Evolutionary conservation across 257 asterid genomes (phyloP), one percentile per base, ranked within the genome.

Genomic region (Solanum raphanifolium): DNA sequence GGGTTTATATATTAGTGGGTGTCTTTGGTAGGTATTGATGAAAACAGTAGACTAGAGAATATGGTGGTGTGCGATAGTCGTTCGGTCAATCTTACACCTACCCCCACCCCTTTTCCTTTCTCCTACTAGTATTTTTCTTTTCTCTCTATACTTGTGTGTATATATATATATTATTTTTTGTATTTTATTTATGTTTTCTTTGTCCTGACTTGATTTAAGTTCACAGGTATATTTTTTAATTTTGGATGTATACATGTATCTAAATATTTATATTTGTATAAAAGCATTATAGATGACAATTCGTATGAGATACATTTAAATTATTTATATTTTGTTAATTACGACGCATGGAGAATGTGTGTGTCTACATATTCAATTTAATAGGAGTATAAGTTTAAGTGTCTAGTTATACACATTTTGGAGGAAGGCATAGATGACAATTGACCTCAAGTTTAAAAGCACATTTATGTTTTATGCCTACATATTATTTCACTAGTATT

Each of bases 21-120:
- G 55, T 4, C 3, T 32, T 32, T 23, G 35, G 48, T 69, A 16
- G 86, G 11, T 82, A 15, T 36, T 12, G 83, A 60, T n/a, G 48
- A 27, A 68, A 52, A 78, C 84, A 35, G 87, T 69, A 73, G 90
- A 85, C 87, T 66, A 62, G 6, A 35, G 83, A 35, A 29, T 2
- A 43, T 86, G 73, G 73, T 85, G 85, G 73, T 69, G 88, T 13
- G 86, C 15, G 62, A 62, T 71, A 75, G 88, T 87, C 89, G 90
- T 87, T 88, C 39, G 90, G 92, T 94, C 97, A 89, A 92, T 90
- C 90, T 86, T 92, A 76, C 89, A 93, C 95, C 98, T 93, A 94
- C 93, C 96, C 90, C 93, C 90, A 3, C 94, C 90, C 93, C 91
- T 29, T 73, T 32, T 48, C 69, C 62, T 34, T 78, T 69, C 81